These are phyloP conservation scores for Vitis riparia DNA, from an alignment of 164 flowering plant species.

Conservation along the genomic window DNA sequence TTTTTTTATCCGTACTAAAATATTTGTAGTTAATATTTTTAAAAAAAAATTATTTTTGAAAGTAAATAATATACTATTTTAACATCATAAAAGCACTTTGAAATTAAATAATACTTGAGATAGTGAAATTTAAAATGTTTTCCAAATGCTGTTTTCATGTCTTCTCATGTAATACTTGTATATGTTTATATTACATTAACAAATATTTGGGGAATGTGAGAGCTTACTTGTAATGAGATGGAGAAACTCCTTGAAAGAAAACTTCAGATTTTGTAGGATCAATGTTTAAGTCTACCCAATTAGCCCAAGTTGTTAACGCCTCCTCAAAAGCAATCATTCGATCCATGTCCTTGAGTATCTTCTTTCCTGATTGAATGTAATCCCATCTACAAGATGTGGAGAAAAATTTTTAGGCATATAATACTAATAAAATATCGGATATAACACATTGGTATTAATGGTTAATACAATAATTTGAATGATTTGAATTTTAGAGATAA, in stretches of 20 bases:
- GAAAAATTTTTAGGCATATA: not conserved
- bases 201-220: not conserved
- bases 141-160: too few species aligned
- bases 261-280: conserved; percentile 40
- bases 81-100: too few species aligned
- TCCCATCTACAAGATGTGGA: conserved; percentile 45
- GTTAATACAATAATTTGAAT: too few species aligned
- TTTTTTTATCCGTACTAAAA: too few species aligned
- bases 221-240: conserved; percentile 49
- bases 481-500: too few species aligned
- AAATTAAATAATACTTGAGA: too few species aligned
- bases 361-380: conserved; percentile 30
- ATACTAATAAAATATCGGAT: not conserved
- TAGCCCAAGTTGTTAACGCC: conserved; percentile 56
- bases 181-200: not conserved
- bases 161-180: too few species aligned
- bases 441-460: too few species aligned
- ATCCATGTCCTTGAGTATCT: conserved; percentile 37
- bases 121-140: too few species aligned
- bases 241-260: conserved; percentile 67
- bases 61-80: too few species aligned
- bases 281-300: conserved; percentile 52
- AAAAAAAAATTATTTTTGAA: too few species aligned
- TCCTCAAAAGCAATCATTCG: conserved; percentile 36
- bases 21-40: too few species aligned